These are phyloP conservation scores for Bullera alba DNA, from an alignment of 768 basidiomycete species.

Conservation along the genomic window DNA sequence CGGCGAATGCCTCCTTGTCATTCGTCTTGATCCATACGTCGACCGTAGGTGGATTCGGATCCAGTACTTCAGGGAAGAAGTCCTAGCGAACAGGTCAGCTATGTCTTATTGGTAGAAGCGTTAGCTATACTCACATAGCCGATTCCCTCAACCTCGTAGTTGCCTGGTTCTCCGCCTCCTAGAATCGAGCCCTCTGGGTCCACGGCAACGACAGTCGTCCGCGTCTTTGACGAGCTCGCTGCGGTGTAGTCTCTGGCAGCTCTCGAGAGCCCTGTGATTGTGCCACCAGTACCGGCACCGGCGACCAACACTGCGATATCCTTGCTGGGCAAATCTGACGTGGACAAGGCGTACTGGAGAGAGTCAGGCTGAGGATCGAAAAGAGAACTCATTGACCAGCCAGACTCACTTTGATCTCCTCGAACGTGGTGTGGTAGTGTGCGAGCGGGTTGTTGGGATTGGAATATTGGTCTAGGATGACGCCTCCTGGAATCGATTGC, in stretches of 20 bases:
- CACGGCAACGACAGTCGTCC: slow-evolving; percentile 60
- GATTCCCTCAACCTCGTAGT: slow-evolving; percentile 88
- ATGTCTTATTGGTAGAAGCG: background rate
- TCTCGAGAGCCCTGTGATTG: slow-evolving; percentile 62
- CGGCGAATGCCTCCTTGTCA: slow-evolving; percentile 72
- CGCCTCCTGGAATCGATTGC: slow-evolving; percentile 67
- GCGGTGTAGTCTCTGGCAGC: slow-evolving; percentile 23
- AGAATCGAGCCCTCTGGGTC: slow-evolving; percentile 95
- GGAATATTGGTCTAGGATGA: slow-evolving; percentile 84
- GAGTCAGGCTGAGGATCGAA: background rate
- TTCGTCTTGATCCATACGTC: slow-evolving; percentile 69
- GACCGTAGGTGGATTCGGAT: slow-evolving; percentile 55
- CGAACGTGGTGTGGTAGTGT: slow-evolving; percentile 82
- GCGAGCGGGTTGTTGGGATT: slow-evolving; percentile 74
- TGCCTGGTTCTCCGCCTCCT: slow-evolving; percentile 52
- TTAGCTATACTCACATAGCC: slow-evolving; percentile 52
- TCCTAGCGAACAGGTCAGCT: slow-evolving; percentile 50
- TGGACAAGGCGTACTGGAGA: slow-evolving; percentile 52
- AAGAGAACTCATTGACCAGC: slow-evolving; percentile 17
- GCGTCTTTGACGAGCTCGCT: slow-evolving; percentile 32
- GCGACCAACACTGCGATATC: slow-evolving; percentile 64
- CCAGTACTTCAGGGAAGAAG: slow-evolving; percentile 80
- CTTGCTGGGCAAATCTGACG: slow-evolving; percentile 48
- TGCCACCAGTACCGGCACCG: slow-evolving; percentile 91
- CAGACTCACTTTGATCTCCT: slow-evolving; percentile 64